Conservation (phyloP, 1,139 yeast genomes). For the Starmera stellimalicola region DNA sequence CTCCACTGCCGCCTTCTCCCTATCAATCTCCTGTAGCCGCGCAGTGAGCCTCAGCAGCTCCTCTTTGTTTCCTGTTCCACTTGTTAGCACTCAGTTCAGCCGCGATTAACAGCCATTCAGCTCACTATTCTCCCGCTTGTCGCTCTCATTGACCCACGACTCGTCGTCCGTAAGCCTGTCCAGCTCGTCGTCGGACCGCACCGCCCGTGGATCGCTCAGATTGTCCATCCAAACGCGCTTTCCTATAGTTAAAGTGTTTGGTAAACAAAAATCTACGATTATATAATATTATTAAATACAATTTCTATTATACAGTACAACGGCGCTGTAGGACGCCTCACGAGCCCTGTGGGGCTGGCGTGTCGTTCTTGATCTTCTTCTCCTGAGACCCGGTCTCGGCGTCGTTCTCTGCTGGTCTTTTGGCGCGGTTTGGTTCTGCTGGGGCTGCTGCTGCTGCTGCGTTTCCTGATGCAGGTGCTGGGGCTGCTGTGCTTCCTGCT, state of each 20-base stretch:
- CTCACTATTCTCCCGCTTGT: neutral
- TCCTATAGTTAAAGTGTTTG: no score
- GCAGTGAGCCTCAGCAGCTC: constrained; percentile 3
- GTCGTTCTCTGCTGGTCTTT: constrained; percentile 9
- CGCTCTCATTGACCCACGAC: neutral
- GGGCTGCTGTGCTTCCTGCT: constrained; percentile 1
- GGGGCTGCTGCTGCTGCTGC: constrained; percentile 6
- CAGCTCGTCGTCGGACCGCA: constrained; percentile 10
- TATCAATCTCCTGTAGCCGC: constrained; percentile 11
- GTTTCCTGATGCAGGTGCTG: constrained; percentile 1
- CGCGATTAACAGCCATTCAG: neutral
- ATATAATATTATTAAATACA: no score
- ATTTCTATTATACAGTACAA: no score
- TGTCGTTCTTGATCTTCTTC: constrained; percentile 17
- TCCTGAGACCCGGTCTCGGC: constrained; percentile 15
- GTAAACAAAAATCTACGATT: no score
- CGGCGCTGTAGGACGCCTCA: no score
- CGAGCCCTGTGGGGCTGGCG: neutral
- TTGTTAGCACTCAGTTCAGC: neutral
- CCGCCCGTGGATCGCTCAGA: constrained; percentile 19
- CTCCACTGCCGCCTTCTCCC: constrained; percentile 19
- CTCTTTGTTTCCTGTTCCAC: constrained; percentile 1
- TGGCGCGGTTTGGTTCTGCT: constrained; percentile 5
- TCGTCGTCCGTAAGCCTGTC: constrained; percentile 1
- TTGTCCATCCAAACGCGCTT: no score